Conservation (phyloP, 306 rosid species). For the apple (Malus domestica) region ASM211411v1 NC_041790.1:19054001-19054500, state of each 20-base stretch:
- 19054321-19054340: neutral
- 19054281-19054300: no score
- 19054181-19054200: neutral
- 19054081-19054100: no score
- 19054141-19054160: neutral
- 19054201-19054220: neutral
- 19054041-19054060: no score
- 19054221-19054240: neutral
- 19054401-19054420: neutral
- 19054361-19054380: neutral
- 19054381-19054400: neutral
- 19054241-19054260: no score
- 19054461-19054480: no score
- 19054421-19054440: neutral
- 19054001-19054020: no score
- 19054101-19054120: no score
- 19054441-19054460: neutral
- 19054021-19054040: no score
- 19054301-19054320: neutral
- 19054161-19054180: neutral
- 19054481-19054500: no score
- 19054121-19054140: no score
- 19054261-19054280: no score
- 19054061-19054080: no score
- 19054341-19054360: neutral